phyloP scores from a whole-genome alignment of 805 yeast genomes.

The Metschnikowia amazonensis region DNA sequence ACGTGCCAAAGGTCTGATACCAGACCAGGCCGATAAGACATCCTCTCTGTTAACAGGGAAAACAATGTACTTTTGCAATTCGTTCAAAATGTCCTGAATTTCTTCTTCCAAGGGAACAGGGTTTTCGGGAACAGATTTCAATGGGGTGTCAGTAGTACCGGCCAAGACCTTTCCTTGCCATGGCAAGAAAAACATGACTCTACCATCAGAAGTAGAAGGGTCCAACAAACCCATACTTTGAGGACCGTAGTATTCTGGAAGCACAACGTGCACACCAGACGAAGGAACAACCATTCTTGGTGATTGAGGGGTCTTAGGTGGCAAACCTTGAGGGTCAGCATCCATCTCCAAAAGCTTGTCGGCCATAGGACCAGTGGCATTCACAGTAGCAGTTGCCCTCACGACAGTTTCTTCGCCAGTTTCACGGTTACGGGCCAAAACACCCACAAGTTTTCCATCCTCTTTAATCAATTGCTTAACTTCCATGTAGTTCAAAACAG shows the following conservation, averaged over 20 bases:
- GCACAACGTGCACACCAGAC: conserved; percentile 86
- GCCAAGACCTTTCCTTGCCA: conserved; percentile 97
- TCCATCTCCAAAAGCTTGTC: conserved; percentile 87
- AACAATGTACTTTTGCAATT: conserved; percentile 83
- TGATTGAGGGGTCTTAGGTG: conserved; percentile 46
- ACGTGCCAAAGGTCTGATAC: conserved; percentile 90
- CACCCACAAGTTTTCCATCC: conserved; percentile 65
- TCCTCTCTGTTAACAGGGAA: conserved; percentile 87
- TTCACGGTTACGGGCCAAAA: conserved; percentile 66
- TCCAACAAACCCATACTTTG: conserved; percentile 82
- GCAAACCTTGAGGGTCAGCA: conserved; percentile 59
- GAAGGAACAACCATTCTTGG: conserved; percentile 92
- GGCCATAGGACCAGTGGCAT: conserved; percentile 93
- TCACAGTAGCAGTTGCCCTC: conserved; percentile 70
- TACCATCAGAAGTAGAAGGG: conserved; percentile 89
- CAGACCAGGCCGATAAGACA: conserved; percentile 94
- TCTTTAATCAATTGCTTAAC: conserved; percentile 74
- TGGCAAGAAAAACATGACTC: conserved; percentile 95
- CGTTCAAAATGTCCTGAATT: conserved; percentile 80
- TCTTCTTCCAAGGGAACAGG: conserved; percentile 89
- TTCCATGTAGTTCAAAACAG: conserved; percentile 81
- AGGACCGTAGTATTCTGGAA: conserved; percentile 92
- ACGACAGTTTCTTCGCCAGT: conserved; percentile 60
- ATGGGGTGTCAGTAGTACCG: conserved; percentile 93
- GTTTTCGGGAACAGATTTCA: conserved; percentile 61